Base-by-base conservation (phyloP, 2,329 filamentous ascomycete species). In the Scedosporium aurantiacum region DNA sequence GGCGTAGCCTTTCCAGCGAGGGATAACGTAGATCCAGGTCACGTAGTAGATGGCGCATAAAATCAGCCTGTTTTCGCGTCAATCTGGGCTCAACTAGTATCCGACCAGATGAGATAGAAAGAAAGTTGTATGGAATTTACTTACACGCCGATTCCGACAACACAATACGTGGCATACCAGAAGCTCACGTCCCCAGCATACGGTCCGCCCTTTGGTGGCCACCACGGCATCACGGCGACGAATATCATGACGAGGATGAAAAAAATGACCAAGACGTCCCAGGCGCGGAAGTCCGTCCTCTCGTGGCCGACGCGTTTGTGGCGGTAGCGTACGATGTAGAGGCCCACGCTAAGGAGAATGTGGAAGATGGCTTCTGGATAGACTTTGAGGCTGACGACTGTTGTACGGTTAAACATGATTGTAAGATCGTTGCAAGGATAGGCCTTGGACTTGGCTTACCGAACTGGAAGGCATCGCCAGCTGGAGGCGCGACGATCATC, bases 101-200 rank as follows among this genome's bases (percentile, higher is more conserved):
- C 37, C 10, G 52, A 28, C 21, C 6, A n/a, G 18, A 56, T 14
- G 52, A 23, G 4, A 2, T 5, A 41, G 56, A 18, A 25, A 37
- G 14, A 21, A 58, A 23, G 60, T 43, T 5, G 10, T 45, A 18
- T 6, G 14, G 37, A 16, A 41, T 16, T 41, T 4, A 81, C 82
- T 76, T 74, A 85, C 82, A 88, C 79, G 23, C 70, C 84, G 62
- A 90, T 79, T 0, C 87, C 86, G 0, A 83, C 80, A 0, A 84
- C 81, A 21, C 81, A 79, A 66, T 90, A 89, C 0, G 86, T 89
- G 1, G 79, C 86, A 65, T 90, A 91, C 82, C 84, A 90, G 71
- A 91, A 90, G 60, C 81, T 86, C 1, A 89, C 86, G 61, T 86
- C 82, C 0, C 86, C 87, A 0, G 80, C 82, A 40, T 80, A 79